Evolutionary conservation across 768 basidiomycete genomes (phyloP), one percentile per base, ranked within the genome.

Genomic region (Boletus sp.): DNA sequence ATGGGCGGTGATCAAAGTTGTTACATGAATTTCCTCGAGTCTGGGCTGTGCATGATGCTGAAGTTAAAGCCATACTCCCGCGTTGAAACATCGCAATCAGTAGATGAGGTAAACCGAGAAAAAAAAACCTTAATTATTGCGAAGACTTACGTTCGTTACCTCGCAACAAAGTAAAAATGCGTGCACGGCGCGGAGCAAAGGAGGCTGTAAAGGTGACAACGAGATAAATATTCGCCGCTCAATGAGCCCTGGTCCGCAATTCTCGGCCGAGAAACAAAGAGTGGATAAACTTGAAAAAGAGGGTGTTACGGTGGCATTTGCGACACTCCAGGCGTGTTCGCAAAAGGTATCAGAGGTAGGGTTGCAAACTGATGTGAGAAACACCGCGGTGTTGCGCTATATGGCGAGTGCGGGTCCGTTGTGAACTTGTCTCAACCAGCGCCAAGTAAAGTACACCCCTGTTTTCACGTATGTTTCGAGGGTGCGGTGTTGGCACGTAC

Each of bases 111-210:
- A 51, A 55, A 57, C 28, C 41, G 46, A 59, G 39, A 54, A 24
- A 36, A 63, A 18, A 44, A 50, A 59, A 54, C 18, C 11, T 47
- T 52, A 55, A 58, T 55, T 54, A 10, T 36, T 56, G 50, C 41
- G 56, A 47, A 42, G 58, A 63, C 59, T 70, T 70, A 68, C 67
- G 66, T 70, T 60, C 42, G 49, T 44, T 11, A 51, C 60, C 52
- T 68, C 47, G 47, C 55, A 45, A 70, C 62, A 53, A 35, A 41
- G 39, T 15, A 49, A 61, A 50, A 58, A 57, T 39, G 59, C 44
- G 50, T 57, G 14, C 51, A 46, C 59, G 46, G 58, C 41, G 55
- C 64, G 68, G 61, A 57, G 53, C 2, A n/a, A 66, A 55, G 58
- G 59, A 51, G 68, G 64, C 51, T 58, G 56, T 65, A 46, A 44